Percentiles rank a stretch among this genome's conserved stretches.
phyloP scores from a whole-genome alignment of 1,284 basidiomycete species.

The Cryptococcus maquisensis region DNA sequence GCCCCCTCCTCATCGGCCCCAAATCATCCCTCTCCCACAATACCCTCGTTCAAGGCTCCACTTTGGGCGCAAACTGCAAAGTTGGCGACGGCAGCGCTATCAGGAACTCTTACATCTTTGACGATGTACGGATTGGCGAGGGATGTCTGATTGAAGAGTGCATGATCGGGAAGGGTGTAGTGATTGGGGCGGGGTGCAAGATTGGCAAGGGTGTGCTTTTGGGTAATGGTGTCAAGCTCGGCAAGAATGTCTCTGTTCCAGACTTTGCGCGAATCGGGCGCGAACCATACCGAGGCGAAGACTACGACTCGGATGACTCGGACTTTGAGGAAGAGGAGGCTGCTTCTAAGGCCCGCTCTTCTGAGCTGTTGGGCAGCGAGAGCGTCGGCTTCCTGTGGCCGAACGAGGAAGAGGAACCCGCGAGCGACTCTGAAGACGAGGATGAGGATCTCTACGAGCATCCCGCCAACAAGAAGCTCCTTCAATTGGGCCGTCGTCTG shows the following conservation, averaged over 20 bases:
- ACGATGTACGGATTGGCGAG: conserved; percentile 70
- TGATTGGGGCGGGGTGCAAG: conserved; percentile 51
- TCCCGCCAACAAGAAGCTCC: conserved; percentile 43
- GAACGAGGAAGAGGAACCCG: conserved; percentile 39
- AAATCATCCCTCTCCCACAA: conserved; percentile 34
- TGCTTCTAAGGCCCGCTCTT: conserved; percentile 7
- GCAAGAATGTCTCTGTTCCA: conserved; percentile 63
- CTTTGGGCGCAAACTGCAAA: conserved; percentile 74
- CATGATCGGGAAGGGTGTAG: conserved; percentile 53
- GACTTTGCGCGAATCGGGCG: conserved; percentile 69
- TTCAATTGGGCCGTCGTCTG: conserved; percentile 44
- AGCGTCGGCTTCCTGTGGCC: conserved; percentile 50
- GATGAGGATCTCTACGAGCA: conserved; percentile 48
- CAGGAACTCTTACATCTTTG: conserved; percentile 74
- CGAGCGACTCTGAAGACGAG: conserved; percentile 40
- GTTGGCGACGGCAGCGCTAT: conserved; percentile 71
- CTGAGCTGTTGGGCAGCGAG: conserved; percentile 34
- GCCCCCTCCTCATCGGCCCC: conserved; percentile 39
- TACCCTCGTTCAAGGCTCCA: conserved; percentile 53
- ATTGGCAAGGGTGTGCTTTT: conserved; percentile 52
- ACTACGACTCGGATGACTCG: conserved; percentile 57
- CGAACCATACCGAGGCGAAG: conserved; percentile 71
- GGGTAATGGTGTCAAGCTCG: conserved; percentile 68
- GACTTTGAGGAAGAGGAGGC: conserved; percentile 37
- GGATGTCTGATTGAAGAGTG: conserved; percentile 69